Conservation (phyloP, 2,329 filamentous ascomycete genomes). For the Huntiella abstrusa region DNA sequence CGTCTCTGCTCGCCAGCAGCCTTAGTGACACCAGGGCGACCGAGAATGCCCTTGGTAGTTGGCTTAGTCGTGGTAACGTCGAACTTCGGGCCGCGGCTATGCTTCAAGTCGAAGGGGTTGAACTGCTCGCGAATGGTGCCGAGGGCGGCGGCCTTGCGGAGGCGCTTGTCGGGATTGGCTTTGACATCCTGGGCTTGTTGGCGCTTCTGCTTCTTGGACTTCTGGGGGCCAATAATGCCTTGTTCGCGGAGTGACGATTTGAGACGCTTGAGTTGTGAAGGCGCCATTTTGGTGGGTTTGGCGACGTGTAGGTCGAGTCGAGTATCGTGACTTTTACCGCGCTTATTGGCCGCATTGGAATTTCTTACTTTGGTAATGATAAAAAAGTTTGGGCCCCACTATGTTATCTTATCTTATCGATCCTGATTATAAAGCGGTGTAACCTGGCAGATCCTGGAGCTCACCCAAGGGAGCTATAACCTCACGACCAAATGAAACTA, state of each 20-base stretch:
- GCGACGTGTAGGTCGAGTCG: too few relatives aligned
- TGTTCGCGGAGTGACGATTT: slow-evolving; percentile 81
- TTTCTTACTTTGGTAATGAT: too few relatives aligned
- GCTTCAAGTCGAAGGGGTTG: slow-evolving; percentile 93
- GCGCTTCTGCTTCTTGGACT: slow-evolving; percentile 88
- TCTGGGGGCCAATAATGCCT: slow-evolving; percentile 75
- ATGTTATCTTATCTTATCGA: too few relatives aligned
- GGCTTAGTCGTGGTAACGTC: slow-evolving; percentile 55
- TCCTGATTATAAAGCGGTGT: too few relatives aligned
- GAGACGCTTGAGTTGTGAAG: slow-evolving; percentile 88
- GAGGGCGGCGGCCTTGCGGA: slow-evolving; percentile 59
- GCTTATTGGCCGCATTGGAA: too few relatives aligned
- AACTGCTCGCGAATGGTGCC: slow-evolving; percentile 83
- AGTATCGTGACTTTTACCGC: too few relatives aligned
- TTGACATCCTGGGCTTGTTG: slow-evolving; percentile 48
- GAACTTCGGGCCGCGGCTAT: slow-evolving; percentile 65
- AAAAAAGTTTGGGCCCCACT: background rate
- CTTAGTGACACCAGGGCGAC: slow-evolving; percentile 68
- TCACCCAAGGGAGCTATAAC: too few relatives aligned
- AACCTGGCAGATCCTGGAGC: too few relatives aligned
- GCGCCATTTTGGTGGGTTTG: slow-evolving; percentile 46
- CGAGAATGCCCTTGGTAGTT: slow-evolving; percentile 39
- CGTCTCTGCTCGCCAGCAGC: slow-evolving; percentile 73
- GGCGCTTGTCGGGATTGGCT: slow-evolving; percentile 49
- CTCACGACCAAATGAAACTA: too few relatives aligned